Evolutionary conservation across 345 rosid genomes (phyloP).

Genomic region (Eucalyptus caleyi): DNA sequence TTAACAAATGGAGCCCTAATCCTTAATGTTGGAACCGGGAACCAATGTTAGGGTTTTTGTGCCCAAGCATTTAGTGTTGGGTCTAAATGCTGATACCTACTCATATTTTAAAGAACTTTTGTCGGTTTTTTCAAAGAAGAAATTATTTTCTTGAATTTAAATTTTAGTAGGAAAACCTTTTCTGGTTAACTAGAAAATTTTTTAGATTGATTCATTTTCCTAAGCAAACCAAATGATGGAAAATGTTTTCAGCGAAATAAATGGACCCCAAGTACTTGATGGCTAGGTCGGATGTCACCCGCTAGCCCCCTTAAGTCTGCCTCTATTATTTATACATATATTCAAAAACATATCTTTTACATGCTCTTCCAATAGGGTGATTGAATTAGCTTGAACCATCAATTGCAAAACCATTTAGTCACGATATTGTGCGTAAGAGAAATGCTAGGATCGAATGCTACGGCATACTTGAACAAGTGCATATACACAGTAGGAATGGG

Average conservation of each 20-base stretch:
- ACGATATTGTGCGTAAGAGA: not conserved
- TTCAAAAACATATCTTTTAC: not conserved
- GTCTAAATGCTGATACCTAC: accelerated
- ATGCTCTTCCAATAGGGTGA: not conserved
- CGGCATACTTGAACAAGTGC: conserved; percentile 5
- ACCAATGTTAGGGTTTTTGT: too few relatives aligned
- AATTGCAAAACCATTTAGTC: not conserved
- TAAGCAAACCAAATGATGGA: too few relatives aligned
- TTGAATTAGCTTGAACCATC: not conserved
- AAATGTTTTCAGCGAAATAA: too few relatives aligned
- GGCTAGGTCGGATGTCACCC: not conserved
- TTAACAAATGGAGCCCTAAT: too few relatives aligned
- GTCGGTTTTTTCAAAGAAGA: too few relatives aligned
- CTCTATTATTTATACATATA: not conserved
- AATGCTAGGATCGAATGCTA: not conserved
- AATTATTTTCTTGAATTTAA: too few relatives aligned
- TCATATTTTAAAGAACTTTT: too few relatives aligned
- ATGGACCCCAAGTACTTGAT: not conserved
- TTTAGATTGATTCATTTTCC: too few relatives aligned
- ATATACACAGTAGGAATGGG: conserved; percentile 13
- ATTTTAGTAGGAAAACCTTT: too few relatives aligned
- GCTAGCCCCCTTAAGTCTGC: not conserved
- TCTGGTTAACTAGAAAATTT: too few relatives aligned
- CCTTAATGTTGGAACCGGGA: too few relatives aligned
- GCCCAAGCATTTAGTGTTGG: too few relatives aligned